Evolutionary conservation across 2,329 filamentous ascomycete genomes (phyloP).

Genomic region (Hymenoscyphus infarciens): DNA sequence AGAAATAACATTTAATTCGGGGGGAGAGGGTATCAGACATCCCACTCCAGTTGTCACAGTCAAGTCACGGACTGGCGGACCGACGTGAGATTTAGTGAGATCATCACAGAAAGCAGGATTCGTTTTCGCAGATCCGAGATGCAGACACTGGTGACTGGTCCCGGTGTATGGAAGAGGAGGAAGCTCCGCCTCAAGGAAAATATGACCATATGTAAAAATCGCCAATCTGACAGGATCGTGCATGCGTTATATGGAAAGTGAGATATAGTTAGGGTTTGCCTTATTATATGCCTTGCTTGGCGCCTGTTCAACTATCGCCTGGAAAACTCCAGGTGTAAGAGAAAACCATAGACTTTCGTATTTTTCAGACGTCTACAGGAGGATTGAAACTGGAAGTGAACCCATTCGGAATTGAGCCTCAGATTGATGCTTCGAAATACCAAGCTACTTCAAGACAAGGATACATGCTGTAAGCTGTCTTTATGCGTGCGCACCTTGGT

Average conservation of each 20-base stretch:
- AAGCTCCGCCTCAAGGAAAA: neutral
- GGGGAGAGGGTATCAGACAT: no score
- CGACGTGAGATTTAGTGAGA: neutral
- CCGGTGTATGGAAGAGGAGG: neutral
- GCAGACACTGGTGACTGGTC: neutral
- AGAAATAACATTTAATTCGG: no score
- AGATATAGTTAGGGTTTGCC: slow-evolving; percentile 3
- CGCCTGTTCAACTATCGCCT: neutral
- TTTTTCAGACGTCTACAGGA: no score
- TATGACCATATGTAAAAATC: neutral
- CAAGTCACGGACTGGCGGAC: no score
- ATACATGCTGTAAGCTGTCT: neutral
- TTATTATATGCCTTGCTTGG: neutral
- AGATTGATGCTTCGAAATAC: neutral
- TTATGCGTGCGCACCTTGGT: neutral
- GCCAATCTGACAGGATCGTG: slow-evolving; percentile 4
- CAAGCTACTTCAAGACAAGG: neutral
- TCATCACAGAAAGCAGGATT: neutral
- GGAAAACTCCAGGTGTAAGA: neutral
- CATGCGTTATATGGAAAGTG: neutral
- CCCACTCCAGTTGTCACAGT: no score
- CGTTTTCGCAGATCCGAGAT: neutral
- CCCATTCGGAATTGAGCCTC: neutral
- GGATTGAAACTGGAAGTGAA: no score
- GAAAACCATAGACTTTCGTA: no score